Base-by-base conservation (phyloP, 2,329 filamentous ascomycete species). In the Leptographium wingfieldii region DNA sequence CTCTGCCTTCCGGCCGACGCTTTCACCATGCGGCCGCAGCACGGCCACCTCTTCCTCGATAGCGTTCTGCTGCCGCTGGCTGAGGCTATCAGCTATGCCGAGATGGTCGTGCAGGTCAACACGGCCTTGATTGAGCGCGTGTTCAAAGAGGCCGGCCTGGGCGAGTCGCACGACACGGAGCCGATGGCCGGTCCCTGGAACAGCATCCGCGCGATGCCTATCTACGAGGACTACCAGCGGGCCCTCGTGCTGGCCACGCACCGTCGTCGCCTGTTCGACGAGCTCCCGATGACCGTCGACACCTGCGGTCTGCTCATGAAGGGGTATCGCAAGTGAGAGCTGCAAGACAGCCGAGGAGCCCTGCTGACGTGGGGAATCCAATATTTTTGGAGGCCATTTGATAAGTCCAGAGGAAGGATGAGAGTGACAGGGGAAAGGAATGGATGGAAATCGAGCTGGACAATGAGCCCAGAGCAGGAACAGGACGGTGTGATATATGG, bases 41-140 rank as follows among this genome's bases (percentile, higher is more conserved):
- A 65, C 56, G 59, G 59, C 12, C 63, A 57, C 12, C 48, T 65
- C 22, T 62, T 63, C 9, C 55, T 63, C 2, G 60, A 63, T 29
- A 7, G 68, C 22, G 59, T 63, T 40, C 54, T 64, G 19, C 56
- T 59, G 29, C 63, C 63, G 10, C 35, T 64, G 29, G 60, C 63
- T 3, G n/a, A 57, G 57, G 6, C 11, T 0, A 7, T 52, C 22
- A 54, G 25, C 33, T 64, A 59, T 40, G 55, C 58, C 22, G 61
- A 61, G 40, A 56, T 64, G 60, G 16, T 60, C 3, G 0, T 57
- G 46, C 58, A 61, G 10, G 61, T 63, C 54, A 64, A 64, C 59
- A 58, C 59, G 5, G 54, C 43, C 19, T 51, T 63, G 5, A 10
- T 58, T 1, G 61, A 63, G 54, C 63, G 63, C 19, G 25, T 64